A percentile compares a stretch with the other conserved stretches of the same genome.
Conservation (phyloP, 441 rosid species). For the Jatropha multifida region DNA sequence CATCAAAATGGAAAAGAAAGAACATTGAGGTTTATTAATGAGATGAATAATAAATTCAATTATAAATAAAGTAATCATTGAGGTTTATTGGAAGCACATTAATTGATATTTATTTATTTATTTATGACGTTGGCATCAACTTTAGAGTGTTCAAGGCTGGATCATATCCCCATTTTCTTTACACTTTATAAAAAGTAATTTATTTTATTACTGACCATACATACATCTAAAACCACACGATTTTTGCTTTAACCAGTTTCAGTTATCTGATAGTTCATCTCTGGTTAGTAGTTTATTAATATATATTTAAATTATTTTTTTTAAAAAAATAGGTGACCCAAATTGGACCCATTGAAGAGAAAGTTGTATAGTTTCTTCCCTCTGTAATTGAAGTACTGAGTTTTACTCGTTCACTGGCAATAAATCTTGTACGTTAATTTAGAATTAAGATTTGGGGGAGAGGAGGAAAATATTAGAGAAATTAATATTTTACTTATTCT, state of each 20-base stretch:
- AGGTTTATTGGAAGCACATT: background rate
- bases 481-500: too few species aligned
- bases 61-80: background rate
- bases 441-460: too few species aligned
- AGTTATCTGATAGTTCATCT: background rate
- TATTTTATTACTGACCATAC: background rate
- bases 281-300: background rate
- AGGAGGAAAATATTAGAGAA: too few species aligned
- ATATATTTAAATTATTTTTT: background rate
- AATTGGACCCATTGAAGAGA: background rate
- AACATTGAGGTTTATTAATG: too few species aligned
- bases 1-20: too few species aligned
- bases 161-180: conserved; percentile 7
- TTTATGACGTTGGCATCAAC: background rate
- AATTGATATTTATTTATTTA: background rate
- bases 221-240: background rate
- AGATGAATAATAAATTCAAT: too few species aligned
- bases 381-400: background rate
- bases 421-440: too few species aligned
- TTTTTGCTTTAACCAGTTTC: background rate
- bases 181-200: background rate
- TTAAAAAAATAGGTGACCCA: background rate
- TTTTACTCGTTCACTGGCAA: too few species aligned
- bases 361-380: background rate
- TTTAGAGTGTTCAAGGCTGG: conserved; percentile 38